These are phyloP conservation scores for Colletotrichum tabaci DNA, from an alignment of 2,329 filamentous ascomycete species.

Conservation along the genomic window DNA sequence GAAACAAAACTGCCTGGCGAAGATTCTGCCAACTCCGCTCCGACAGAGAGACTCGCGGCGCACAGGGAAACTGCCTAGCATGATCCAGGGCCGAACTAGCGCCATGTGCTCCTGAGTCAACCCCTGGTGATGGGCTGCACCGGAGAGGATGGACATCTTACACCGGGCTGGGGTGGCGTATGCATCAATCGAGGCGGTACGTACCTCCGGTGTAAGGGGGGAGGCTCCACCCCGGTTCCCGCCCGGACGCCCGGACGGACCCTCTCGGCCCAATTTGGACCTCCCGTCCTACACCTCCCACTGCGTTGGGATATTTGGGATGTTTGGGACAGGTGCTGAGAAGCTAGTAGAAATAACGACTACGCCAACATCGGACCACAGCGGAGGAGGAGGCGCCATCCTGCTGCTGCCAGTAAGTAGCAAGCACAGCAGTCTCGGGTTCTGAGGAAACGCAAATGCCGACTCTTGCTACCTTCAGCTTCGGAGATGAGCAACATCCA, in stretches of 20 bases:
- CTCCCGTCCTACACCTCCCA: neutral
- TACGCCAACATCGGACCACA: neutral
- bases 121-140: neutral
- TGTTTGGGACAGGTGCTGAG: too few relatives aligned
- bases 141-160: neutral
- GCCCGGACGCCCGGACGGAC: slow-evolving; percentile 3
- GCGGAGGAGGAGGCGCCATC: too few relatives aligned
- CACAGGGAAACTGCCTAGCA: neutral
- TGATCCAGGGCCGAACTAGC: neutral
- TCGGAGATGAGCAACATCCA: neutral
- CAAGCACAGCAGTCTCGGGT: neutral
- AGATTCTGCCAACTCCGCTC: too few relatives aligned
- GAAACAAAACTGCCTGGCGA: neutral
- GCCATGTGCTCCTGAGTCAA: neutral
- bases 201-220: too few relatives aligned
- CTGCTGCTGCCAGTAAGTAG: neutral
- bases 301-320: neutral
- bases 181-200: slow-evolving; percentile 14
- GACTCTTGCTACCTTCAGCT: neutral
- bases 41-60: neutral
- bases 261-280: neutral
- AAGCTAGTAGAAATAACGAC: neutral
- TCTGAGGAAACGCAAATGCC: neutral
- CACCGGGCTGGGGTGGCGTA: neutral
- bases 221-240: neutral